Evolutionary conservation across 345 rosid genomes (phyloP), one percentile per base, ranked within the genome.

Genomic region (Eucalyptus sp.): DNA sequence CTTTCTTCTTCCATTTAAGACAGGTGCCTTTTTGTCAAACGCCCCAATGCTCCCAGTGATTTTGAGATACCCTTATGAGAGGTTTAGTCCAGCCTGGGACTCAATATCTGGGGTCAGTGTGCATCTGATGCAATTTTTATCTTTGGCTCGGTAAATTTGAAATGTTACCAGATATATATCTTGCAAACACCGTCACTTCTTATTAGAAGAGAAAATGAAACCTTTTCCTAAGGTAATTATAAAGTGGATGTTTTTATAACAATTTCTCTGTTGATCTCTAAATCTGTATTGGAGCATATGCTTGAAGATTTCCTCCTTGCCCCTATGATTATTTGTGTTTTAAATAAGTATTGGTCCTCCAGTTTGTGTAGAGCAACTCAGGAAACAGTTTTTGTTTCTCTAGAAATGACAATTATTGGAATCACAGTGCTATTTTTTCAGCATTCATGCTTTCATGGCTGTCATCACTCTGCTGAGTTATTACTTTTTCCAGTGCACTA

Each of bases 41-140:
- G 95, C 92, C 89, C 99, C 99, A 50, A 96, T 98, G 80, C 94
- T 93, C 92, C 99, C 99, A 13, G 97, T 98, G 50, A 94, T 97
- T 84, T 90, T 97, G 86, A 93, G 95, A 90, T 98, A 98, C 89
- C 97, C 98, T 2, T 95, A 94, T 83, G 92, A 93, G 90, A 94
- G 99, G 91, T 94, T 98, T 92, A 97, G 99, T 90, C 95, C 87
- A 83, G 99, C 99, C 86, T 98, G 99, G 99, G 99, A 98, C 89
- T 92, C 99, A 86, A 96, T 98, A 89, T 93, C 99, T 31, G 99
- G 98, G 95, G 99, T 97, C 91, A 94, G 95, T 89, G 86, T 43
- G 48, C 68, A n/a, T 81, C 22, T 56, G 44, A 50, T 64, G 37
- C 44, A 37, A 22, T 33, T 85, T 48, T 88, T 29, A 12, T 76